Conservation (phyloP, 305 asterid genomes). For the Salvia sclarea region DNA sequence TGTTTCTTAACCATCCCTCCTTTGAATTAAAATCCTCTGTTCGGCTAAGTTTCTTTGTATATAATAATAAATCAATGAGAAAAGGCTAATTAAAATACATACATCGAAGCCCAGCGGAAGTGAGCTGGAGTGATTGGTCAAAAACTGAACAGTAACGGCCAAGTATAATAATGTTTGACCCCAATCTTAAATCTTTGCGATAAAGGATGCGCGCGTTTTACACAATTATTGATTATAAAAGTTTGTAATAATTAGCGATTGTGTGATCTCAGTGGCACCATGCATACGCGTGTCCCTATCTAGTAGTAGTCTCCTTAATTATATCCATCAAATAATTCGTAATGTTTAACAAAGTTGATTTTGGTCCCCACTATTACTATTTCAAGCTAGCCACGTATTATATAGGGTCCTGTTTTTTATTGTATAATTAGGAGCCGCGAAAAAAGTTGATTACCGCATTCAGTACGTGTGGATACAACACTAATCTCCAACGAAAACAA, state of each 20-base stretch:
- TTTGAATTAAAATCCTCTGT: neutral
- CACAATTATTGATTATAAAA: slow-evolving; percentile 33
- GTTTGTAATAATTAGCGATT: slow-evolving; percentile 1
- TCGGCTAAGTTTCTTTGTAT: neutral
- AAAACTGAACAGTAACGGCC: slow-evolving; percentile 16
- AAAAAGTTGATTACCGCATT: neutral
- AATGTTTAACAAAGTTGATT: neutral
- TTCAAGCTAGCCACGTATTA: slow-evolving; percentile 30
- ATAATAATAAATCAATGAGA: neutral
- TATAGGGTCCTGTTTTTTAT: neutral
- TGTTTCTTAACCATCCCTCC: neutral
- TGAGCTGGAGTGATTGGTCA: slow-evolving; percentile 33
- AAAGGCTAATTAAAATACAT: neutral
- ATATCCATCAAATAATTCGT: neutral
- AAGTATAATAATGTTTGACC: slow-evolving; percentile 51
- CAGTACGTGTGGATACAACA: neutral
- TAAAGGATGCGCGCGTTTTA: slow-evolving; percentile 20
- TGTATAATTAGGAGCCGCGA: neutral
- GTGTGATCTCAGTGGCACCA: slow-evolving; percentile 14
- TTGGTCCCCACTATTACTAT: slow-evolving; percentile 25
- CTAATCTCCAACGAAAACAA: neutral
- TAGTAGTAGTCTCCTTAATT: neutral
- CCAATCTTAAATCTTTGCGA: slow-evolving; percentile 19
- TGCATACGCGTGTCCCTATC: slow-evolving; percentile 36
- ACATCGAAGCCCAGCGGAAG: neutral